Percentiles rank a stretch among this genome's conserved stretches.
Evolutionary conservation across 352 stramenopile genomes (phyloP).

Genomic region (Phytophthora hibernalis): DNA sequence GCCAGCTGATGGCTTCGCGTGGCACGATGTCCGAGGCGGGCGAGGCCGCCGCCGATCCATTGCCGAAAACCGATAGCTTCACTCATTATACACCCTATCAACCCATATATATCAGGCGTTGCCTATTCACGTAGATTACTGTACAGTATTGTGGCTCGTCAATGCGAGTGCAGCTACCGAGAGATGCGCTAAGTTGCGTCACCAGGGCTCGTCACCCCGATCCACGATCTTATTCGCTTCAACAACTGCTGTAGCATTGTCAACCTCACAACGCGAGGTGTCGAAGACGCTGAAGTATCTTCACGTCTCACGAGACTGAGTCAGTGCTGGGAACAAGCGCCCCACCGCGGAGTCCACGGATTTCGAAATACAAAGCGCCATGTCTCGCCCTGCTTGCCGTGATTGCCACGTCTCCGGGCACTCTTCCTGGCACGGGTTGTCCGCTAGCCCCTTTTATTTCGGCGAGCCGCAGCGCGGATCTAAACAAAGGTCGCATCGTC

Average conservation of each 20-base stretch:
- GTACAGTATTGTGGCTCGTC: too few species aligned
- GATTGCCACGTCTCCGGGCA: background rate
- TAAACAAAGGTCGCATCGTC: constrained; percentile 15
- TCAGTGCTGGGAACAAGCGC: background rate
- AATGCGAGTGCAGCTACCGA: too few species aligned
- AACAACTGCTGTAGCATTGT: background rate
- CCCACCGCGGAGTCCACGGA: background rate
- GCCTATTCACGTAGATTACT: too few species aligned
- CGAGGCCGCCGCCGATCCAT: background rate
- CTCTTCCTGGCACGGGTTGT: background rate
- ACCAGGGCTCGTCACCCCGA: background rate
- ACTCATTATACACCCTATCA: too few species aligned
- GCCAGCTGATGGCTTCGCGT: background rate
- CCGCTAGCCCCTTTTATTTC: constrained; percentile 31
- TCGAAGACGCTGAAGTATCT: background rate
- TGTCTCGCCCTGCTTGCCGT: too few species aligned
- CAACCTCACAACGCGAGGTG: background rate
- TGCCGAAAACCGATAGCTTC: too few species aligned
- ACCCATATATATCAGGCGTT: too few species aligned
- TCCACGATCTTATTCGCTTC: background rate
- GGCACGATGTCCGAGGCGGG: too few species aligned
- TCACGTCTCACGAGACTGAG: background rate
- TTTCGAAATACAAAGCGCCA: background rate
- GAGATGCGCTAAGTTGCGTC: background rate
- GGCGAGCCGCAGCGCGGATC: background rate